These are phyloP conservation scores for Aspergillus brasiliensis DNA, from an alignment of 2,329 filamentous ascomycete genomes.

Conservation along the genomic window DNA sequence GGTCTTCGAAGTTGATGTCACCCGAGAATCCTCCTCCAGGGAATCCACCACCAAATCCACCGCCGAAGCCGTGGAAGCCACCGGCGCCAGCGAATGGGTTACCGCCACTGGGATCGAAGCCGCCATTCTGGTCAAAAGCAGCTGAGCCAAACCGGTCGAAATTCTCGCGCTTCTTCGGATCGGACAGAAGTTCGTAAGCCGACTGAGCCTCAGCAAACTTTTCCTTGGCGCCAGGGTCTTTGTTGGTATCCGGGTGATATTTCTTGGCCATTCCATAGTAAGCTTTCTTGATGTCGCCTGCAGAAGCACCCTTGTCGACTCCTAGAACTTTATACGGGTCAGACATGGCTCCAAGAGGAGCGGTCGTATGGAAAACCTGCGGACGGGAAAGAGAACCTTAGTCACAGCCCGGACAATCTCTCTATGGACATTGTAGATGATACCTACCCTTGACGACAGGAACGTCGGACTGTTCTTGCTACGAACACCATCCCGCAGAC, in stretches of 20 bases:
- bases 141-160: conserved; percentile 89
- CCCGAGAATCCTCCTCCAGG: conserved; percentile 69
- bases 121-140: conserved; percentile 66
- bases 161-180: conserved; percentile 88
- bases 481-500: conserved; percentile 28
- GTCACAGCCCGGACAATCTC: not conserved
- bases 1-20: conserved; percentile 93
- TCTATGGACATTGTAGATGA: not conserved
- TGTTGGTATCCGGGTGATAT: conserved; percentile 97
- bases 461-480: conserved; percentile 28
- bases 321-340: conserved; percentile 89
- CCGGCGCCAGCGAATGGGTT: conserved; percentile 56
- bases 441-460: conserved; percentile 36
- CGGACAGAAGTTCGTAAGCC: conserved; percentile 90
- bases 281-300: conserved; percentile 93
- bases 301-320: conserved; percentile 76
- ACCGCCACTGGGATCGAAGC: conserved; percentile 74
- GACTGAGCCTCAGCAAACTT: conserved; percentile 91
- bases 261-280: conserved; percentile 98
- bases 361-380: conserved; percentile 48
- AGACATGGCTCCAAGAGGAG: conserved; percentile 67
- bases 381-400: conserved; percentile 11
- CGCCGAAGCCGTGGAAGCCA: conserved; percentile 62
- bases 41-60: conserved; percentile 58
- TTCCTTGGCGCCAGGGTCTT: conserved; percentile 89